Base-by-base conservation (phyloP, 2,329 filamentous ascomycete genomes). In the Colletotrichum lupini region DNA sequence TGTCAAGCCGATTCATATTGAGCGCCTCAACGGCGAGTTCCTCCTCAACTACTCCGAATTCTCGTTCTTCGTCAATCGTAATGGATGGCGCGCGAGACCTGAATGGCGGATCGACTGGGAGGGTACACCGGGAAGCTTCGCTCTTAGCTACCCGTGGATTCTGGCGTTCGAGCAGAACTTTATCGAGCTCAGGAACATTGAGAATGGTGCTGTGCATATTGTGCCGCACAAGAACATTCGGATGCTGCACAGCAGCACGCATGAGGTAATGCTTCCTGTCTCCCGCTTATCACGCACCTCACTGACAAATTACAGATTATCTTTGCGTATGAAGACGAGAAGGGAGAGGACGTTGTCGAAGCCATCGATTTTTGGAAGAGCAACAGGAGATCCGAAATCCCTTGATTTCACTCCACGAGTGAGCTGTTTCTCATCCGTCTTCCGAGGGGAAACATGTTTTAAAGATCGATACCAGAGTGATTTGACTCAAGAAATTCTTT, bases 71-170 rank as follows among this genome's bases (percentile, higher is more conserved):
- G 97, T 99, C 81, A 98, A 99, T 84, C 92, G 97, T 79, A 98
- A 99, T 82, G 97, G 97, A 49, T 99, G 97, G 97, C 92, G 97
- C 75, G 96, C 96, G 67, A 90, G 95, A 79, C 95, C 95, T 5
- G 97, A 99, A 83, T 99, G 97, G 97, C 92, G 93, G 78, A 98
- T 99, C 80, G 93, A 96, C 76, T 99, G 97, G 97, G 97, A 99
- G 85, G 97, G 97, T 69, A 94, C 92, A 57, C 97, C 97, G 53
- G 93, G 95, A 78, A 93, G 92, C 71, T 99, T 99, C 83, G 97
- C 97, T 1, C 92, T 98, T 67, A 98, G 95, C 77, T 97, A 97
- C 79, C 97, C 97, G 60, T 99, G 97, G 89, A 98, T 99, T 75
- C 86, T 99, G 78, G 97, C 96, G 0, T 99, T 99, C 82, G 97